phyloP scores from a whole-genome alignment of 164 flowering plant genomes.

The Pachysandra terminalis region DNA sequence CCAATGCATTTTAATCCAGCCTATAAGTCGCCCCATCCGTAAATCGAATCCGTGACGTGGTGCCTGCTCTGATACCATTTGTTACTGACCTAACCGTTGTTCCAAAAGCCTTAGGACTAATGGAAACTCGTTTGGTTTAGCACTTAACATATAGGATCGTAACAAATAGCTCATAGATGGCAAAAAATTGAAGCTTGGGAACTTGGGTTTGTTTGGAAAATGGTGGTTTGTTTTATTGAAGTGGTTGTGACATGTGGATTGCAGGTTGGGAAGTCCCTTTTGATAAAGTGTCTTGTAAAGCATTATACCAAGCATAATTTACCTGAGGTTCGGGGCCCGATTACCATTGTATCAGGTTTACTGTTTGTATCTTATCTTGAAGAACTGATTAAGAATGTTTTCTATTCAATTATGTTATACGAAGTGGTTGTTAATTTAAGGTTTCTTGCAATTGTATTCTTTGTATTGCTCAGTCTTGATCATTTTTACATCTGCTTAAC shows the following conservation, averaged over 20 bases:
- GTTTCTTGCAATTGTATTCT: too few relatives aligned
- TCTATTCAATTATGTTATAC: not conserved
- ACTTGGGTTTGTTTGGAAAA: not conserved
- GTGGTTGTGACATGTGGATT: constrained; percentile 5
- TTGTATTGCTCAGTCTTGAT: too few relatives aligned
- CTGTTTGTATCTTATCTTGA: not conserved
- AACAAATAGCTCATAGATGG: not conserved
- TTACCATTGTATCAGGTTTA: constrained; percentile 91
- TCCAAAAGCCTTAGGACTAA: too few relatives aligned
- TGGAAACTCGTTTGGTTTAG: too few relatives aligned
- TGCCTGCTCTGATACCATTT: too few relatives aligned
- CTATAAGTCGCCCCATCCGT: too few relatives aligned
- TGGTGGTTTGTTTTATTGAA: not conserved
- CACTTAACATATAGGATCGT: too few relatives aligned
- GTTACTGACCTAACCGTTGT: too few relatives aligned
- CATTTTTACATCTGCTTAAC: constrained; percentile 3
- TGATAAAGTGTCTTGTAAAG: constrained; percentile 82
- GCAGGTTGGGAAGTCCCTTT: constrained; percentile 92
- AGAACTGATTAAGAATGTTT: not conserved
- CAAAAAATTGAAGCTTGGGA: not conserved
- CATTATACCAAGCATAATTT: constrained; percentile 88
- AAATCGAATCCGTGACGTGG: too few relatives aligned
- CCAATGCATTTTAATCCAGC: too few relatives aligned
- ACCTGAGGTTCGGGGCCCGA: constrained; percentile 87
- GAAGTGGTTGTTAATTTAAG: too few relatives aligned